Conservation (phyloP, 768 basidiomycete species). For the Russula ochroleuca region DNA sequence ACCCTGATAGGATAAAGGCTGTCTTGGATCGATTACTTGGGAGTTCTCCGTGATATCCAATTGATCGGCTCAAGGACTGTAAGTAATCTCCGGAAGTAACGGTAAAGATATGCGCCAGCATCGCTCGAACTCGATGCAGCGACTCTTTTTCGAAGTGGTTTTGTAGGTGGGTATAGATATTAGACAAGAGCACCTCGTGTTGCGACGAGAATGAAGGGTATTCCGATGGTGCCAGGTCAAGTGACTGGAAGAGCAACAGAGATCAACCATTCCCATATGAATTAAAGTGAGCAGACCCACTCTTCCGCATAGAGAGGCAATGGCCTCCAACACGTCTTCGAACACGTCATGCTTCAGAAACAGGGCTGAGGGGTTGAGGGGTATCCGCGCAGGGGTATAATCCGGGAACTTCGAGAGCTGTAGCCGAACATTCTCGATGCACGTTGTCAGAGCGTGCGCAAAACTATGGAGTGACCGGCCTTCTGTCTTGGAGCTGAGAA, state of each 20-base stretch:
- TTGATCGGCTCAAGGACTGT: slow-evolving; percentile 49
- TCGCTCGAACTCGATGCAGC: slow-evolving; percentile 43
- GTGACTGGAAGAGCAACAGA: slow-evolving; percentile 18
- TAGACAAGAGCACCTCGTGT: slow-evolving; percentile 52
- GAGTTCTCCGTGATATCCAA: slow-evolving; percentile 44
- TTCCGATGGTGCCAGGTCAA: slow-evolving; percentile 16
- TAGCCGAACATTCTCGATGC: slow-evolving; percentile 30
- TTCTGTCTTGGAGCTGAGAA: slow-evolving; percentile 16
- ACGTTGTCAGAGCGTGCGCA: slow-evolving; percentile 30
- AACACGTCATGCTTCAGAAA: slow-evolving; percentile 31
- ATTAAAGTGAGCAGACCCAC: slow-evolving; percentile 39
- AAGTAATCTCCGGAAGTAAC: slow-evolving; percentile 61
- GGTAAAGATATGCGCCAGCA: slow-evolving; percentile 65
- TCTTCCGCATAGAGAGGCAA: slow-evolving; percentile 55
- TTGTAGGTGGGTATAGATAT: slow-evolving; percentile 55
- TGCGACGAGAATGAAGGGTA: slow-evolving; percentile 26
- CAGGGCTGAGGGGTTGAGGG: slow-evolving; percentile 25
- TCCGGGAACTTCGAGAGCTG: slow-evolving; percentile 21
- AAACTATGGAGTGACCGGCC: slow-evolving; percentile 32
- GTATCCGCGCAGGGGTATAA: slow-evolving; percentile 5
- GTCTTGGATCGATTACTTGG: slow-evolving; percentile 9
- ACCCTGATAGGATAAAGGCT: slow-evolving; percentile 5
- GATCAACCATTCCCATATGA: neutral
- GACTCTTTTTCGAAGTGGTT: slow-evolving; percentile 53
- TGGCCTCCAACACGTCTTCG: slow-evolving; percentile 35